These are phyloP conservation scores for Dinochytrium kinnereticum DNA, from an alignment of 371 early-diverging fungal genomes.

Conservation along the genomic window DNA sequence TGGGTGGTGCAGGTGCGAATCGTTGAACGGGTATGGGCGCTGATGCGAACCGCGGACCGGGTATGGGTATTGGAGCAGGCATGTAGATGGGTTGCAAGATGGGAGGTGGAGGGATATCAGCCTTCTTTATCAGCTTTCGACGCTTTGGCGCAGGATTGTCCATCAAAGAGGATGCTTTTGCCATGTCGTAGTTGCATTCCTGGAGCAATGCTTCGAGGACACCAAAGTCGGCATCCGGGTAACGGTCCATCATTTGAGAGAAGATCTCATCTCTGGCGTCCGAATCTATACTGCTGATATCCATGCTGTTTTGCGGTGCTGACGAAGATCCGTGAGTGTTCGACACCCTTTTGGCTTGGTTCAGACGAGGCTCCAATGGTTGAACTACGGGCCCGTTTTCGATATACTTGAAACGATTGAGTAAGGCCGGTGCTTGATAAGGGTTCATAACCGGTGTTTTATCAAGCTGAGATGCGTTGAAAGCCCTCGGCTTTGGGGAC, in stretches of 20 bases:
- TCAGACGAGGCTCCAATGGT: not conserved
- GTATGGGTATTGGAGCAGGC: too few species aligned
- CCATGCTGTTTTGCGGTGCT: not conserved
- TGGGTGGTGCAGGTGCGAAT: too few species aligned
- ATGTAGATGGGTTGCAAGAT: not conserved
- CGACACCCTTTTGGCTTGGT: too few species aligned
- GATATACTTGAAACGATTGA: not conserved
- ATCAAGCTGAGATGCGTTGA: not conserved
- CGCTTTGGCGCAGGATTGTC: not conserved
- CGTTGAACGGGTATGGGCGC: too few species aligned
- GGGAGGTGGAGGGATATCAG: not conserved
- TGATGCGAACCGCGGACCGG: too few species aligned
- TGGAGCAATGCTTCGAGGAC: slow-evolving; percentile 8
- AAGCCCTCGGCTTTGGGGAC: too few species aligned
- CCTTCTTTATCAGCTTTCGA: not conserved
- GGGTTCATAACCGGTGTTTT: not conserved
- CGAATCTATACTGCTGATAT: not conserved
- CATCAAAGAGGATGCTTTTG: not conserved
- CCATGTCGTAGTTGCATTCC: slow-evolving; percentile 4
- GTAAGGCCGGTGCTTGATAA: not conserved
- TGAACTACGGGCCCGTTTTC: not conserved
- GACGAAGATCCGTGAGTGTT: not conserved
- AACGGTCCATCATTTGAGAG: slow-evolving; percentile 16
- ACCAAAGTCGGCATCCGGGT: slow-evolving; percentile 9
- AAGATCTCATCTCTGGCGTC: slow-evolving; percentile 8